Evolutionary conservation across 2,329 filamentous ascomycete genomes (phyloP).

Genomic region (Periglandula ipomoeae): DNA sequence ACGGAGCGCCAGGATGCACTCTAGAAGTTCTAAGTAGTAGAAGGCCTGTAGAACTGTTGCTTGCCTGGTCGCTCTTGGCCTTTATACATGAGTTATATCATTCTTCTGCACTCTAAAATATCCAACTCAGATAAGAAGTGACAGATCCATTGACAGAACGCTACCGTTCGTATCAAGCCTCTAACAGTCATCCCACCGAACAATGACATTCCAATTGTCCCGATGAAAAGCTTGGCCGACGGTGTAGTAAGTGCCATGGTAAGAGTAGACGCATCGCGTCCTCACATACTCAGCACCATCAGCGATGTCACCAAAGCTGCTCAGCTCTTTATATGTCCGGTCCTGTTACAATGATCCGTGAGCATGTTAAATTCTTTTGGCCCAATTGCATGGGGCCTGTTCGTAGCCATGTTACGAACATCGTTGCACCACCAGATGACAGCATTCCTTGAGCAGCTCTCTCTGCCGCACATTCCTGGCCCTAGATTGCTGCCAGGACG

Average conservation of each 20-base stretch:
- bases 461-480: not conserved
- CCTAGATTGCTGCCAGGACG: not conserved
- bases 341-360: not conserved
- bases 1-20: too few relatives aligned
- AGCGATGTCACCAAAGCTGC: not conserved
- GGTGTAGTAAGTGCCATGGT: not conserved
- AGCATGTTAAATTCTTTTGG: not conserved
- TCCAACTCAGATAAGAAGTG: too few relatives aligned
- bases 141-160: too few relatives aligned
- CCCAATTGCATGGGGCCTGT: too few relatives aligned
- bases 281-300: not conserved
- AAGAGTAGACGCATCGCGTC: not conserved
- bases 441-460: not conserved
- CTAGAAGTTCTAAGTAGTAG: too few relatives aligned
- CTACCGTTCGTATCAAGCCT: too few relatives aligned
- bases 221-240: not conserved
- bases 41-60: too few relatives aligned
- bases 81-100: too few relatives aligned
- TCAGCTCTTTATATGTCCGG: not conserved
- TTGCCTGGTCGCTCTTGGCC: too few relatives aligned
- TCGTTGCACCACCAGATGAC: slow-evolving; percentile 7
- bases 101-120: too few relatives aligned
- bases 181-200: too few relatives aligned
- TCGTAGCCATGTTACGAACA: not conserved
- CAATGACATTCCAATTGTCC: slow-evolving; percentile 2